These are phyloP conservation scores for Haplosporangium gracile DNA, from an alignment of 192 early-diverging fungal species.

Conservation along the genomic window DNA sequence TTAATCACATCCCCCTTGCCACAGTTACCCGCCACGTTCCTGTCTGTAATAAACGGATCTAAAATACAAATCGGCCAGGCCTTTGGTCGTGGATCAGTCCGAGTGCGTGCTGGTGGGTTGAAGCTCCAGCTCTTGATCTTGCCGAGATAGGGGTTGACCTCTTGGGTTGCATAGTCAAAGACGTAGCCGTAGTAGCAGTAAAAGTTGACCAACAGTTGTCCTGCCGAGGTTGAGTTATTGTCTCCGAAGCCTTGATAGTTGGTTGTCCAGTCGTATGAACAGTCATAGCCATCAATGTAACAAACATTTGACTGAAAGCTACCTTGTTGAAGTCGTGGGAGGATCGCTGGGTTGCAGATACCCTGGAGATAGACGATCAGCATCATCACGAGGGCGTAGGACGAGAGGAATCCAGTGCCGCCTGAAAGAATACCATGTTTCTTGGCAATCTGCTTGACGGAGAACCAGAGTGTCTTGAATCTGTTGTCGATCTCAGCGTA, in stretches of 20 bases:
- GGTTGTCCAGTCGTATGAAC: neutral
- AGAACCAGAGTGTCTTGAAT: neutral
- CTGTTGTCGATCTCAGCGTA: constrained; percentile 18
- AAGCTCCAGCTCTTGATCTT: neutral
- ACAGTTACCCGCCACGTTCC: constrained; percentile 11
- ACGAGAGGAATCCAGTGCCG: neutral
- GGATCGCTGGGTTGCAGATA: neutral
- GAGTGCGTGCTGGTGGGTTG: neutral
- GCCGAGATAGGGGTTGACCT: neutral
- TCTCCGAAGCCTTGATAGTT: neutral
- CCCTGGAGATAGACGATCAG: constrained; percentile 11
- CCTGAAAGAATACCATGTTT: neutral
- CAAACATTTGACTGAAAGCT: neutral
- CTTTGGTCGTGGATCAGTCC: neutral
- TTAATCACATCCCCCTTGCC: neutral
- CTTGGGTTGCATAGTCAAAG: neutral
- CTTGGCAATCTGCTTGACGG: neutral
- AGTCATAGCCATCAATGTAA: neutral
- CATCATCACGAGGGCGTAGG: constrained; percentile 9
- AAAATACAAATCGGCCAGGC: neutral
- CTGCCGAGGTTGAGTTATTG: neutral
- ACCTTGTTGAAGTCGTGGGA: neutral
- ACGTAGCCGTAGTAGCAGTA: neutral
- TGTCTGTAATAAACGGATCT: neutral
- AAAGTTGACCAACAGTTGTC: neutral